Evolutionary conservation across 345 rosid genomes (phyloP), one percentile per base, ranked within the genome.

Genomic region (Aegle marmelos): DNA sequence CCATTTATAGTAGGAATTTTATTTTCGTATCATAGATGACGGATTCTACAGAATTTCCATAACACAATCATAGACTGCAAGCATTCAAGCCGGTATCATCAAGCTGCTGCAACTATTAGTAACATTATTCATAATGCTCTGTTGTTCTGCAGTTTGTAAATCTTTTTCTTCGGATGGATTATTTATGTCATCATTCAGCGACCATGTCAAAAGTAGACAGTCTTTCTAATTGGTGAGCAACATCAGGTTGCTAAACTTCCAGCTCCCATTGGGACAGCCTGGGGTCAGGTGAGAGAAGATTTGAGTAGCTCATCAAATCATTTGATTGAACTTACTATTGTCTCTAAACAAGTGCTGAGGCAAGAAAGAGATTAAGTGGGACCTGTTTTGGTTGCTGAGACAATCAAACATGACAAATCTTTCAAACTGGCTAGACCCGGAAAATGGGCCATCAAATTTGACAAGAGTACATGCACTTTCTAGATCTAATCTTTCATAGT

Each of bases 331-430:
- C 53, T 28, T 72, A 5, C 27, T 28, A 36, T 33, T 82, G 72
- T 67, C 74, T 59, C 45, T 73, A 68, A 31, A 0, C 75, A 41
- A 36, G 34, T 76, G 24, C 72, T 36, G 53, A 76, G 54, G 80
- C 73, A 70, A 74, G 65, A 74, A 74, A 41, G 39, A 57, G 30
- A 54, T 45, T 30, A 39, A 9, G 59, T 68, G 70, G 80, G 74
- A 19, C 81, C 82, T 59, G 22, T 33, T 79, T 76, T 41, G 68
- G 70, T 74, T 59, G 65, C 64, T 9, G 31, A 62, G 63, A 62
- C 70, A 74, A 63, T 33, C 39, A 74, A 56, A 45, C n/a, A 45
- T 11, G 24, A 48, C 34, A 22, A 36, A 7, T 41, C 50, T 39
- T 21, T 48, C 28, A 27, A 45, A 48, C 58, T 21, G 68, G 78